Base-by-base conservation (phyloP, 2,329 filamentous ascomycete species). In the Aspergillus sp. region DNA sequence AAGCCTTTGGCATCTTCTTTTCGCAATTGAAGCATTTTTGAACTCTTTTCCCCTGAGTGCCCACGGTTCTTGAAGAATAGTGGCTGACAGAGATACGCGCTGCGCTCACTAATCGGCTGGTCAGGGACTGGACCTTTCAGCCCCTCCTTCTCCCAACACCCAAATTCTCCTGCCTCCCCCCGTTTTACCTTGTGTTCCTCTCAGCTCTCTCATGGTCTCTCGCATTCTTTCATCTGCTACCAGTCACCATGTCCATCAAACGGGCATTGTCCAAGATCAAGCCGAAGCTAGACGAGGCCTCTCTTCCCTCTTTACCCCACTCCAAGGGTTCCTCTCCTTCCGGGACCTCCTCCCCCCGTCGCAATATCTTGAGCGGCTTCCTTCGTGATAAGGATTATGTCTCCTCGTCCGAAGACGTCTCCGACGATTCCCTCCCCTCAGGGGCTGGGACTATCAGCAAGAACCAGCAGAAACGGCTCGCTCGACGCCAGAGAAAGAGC, bases 221-320 rank as follows among this genome's bases (percentile, higher is more conserved):
- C 31, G 46, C 22, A 50, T n/a, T 13, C 6, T 30, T 7, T 41
- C 41, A 41, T 34, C 22, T 11, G 3, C 34, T 23, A 25, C 48
- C 31, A 25, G n/a, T 47, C 69, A 72, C 79, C 47, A 85, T 80
- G 72, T 85, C 83, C 28, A 83, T 80, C 60, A 78, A 77, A 69
- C 75, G 76, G 46, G 78, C 77, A 43, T 66, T 82, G 11, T 76
- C 77, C 30, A 80, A 79, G 68, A 74, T 80, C 50, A 72, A 72
- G 45, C 69, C 68, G n/a, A 69, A 69, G 34, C 59, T 54, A 23
- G 69, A 74, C 3, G 69, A 73, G 41, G 66, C 68, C 25, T 65
- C 69, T 38, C 66, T 66, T 25, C 61, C 62, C 48, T 68, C 70
- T 28, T 60, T 62, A 47, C 63, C 67, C 8, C 59, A 30, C 56